Evolutionary conservation across 441 rosid species (phyloP).

Genomic region (Bruguiera hainesii): DNA sequence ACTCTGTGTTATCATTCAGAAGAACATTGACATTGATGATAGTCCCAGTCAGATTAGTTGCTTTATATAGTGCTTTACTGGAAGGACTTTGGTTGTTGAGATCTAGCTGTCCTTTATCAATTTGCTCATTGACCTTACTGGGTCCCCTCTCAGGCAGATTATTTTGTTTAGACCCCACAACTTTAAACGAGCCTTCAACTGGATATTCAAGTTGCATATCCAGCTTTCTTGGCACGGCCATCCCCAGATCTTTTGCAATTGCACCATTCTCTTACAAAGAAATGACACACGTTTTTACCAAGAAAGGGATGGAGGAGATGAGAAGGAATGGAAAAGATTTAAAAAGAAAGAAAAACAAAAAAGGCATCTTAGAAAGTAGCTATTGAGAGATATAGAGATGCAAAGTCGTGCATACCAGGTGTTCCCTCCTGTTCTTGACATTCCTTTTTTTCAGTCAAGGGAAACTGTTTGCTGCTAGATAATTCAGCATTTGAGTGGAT

Average conservation of each 20-base stretch:
- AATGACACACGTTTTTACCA: not conserved
- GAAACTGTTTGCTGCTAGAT: constrained; percentile 30
- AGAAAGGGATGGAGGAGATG: not conserved
- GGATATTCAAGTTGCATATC: constrained; percentile 22
- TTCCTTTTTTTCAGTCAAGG: constrained; percentile 18
- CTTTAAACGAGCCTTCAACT: constrained; percentile 22
- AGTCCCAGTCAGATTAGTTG: constrained; percentile 20
- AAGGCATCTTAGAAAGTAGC: constrained; percentile 11
- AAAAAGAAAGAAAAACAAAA: constrained; percentile 1
- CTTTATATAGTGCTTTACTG: constrained; percentile 29
- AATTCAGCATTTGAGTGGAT: constrained; percentile 47
- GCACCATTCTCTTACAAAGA: constrained; percentile 33
- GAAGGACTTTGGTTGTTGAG: constrained; percentile 30
- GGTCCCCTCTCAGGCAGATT: constrained; percentile 29
- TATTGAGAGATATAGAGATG: constrained; percentile 6
- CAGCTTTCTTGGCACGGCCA: constrained; percentile 29
- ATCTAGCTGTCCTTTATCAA: constrained; percentile 32
- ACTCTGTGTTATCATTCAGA: constrained; percentile 23
- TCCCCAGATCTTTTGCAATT: constrained; percentile 40
- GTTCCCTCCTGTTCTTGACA: constrained; percentile 29
- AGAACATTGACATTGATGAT: constrained; percentile 18
- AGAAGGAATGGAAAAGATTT: not conserved
- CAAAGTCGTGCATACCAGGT: constrained; percentile 32
- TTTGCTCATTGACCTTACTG: constrained; percentile 21
- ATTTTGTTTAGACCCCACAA: constrained; percentile 25